These are phyloP conservation scores for Miamiensis avidus DNA, from an alignment of 169 alveolate species.

Conservation along the genomic window DNA sequence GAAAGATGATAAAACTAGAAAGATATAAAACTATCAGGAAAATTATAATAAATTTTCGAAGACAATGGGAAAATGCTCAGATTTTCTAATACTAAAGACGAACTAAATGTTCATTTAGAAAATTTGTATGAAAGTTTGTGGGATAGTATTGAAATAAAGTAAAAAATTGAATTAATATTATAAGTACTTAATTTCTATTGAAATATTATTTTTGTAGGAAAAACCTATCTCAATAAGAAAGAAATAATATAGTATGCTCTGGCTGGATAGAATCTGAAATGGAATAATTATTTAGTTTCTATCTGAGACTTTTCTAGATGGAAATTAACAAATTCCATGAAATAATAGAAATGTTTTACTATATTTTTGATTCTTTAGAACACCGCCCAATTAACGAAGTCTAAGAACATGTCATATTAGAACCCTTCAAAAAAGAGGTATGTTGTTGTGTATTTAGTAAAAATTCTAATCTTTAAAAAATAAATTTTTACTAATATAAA, in stretches of 20 bases:
- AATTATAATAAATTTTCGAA: too few relatives aligned
- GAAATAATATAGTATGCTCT: constrained; percentile 17
- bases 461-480: background rate
- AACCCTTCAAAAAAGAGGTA: background rate
- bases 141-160: constrained; percentile 23
- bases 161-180: background rate
- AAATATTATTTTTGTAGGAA: background rate
- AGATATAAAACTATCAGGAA: too few relatives aligned
- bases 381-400: constrained; percentile 21
- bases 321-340: constrained; percentile 21
- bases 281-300: background rate
- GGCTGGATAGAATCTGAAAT: constrained; percentile 30
- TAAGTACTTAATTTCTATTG: background rate
- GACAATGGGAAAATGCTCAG: constrained; percentile 12
- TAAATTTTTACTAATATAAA: too few relatives aligned
- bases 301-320: background rate
- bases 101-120: constrained; percentile 6
- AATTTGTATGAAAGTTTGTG: constrained; percentile 10
- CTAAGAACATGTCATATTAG: constrained; percentile 23
- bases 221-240: constrained; percentile 9
- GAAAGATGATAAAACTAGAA: constrained; percentile 24
- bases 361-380: constrained; percentile 5
- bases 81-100: constrained; percentile 16
- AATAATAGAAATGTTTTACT: constrained; percentile 9
- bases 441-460: too few relatives aligned